A percentile compares a stretch with the other conserved stretches of the same genome.
Evolutionary conservation across 306 rosid species (phyloP).

Genomic region (Lathyrus sativus): DNA sequence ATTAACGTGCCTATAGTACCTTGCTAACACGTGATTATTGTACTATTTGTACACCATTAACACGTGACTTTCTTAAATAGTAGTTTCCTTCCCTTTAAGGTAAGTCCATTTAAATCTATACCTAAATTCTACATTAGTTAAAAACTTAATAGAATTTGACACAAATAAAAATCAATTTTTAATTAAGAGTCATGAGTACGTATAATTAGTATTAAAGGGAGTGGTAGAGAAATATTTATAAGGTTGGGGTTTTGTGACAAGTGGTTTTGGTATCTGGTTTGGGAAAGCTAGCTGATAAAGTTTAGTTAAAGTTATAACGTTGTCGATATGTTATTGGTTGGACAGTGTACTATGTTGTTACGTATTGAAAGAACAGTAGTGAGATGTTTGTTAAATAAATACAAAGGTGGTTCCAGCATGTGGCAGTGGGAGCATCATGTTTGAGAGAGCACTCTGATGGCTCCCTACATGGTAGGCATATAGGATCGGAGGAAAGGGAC

Average conservation of each 20-base stretch:
- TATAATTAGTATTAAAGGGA: too few species aligned
- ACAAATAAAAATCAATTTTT: too few species aligned
- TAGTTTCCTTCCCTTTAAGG: neutral
- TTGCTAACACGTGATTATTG: neutral
- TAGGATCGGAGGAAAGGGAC: conserved; percentile 1
- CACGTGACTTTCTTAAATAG: neutral
- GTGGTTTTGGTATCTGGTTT: conserved; percentile 46
- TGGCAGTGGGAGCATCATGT: conserved; percentile 12
- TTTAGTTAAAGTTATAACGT: conserved; percentile 20
- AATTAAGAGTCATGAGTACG: too few species aligned
- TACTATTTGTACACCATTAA: neutral
- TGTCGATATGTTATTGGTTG: conserved; percentile 55
- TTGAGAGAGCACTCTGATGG: neutral
- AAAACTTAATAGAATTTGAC: too few species aligned
- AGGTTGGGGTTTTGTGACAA: conserved; percentile 12
- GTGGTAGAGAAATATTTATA: neutral
- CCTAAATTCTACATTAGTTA: too few species aligned
- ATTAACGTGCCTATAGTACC: neutral
- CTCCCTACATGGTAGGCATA: conserved; percentile 11
- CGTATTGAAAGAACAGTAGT: conserved; percentile 28
- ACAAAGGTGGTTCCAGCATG: conserved; percentile 2
- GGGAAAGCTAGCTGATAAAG: conserved; percentile 42
- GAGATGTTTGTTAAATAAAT: conserved; percentile 3
- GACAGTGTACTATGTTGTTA: conserved; percentile 5
- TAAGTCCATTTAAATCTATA: too few species aligned